Conservation (phyloP, 176 grass and related monocot species). For the Oryza longistaminata region DNA sequence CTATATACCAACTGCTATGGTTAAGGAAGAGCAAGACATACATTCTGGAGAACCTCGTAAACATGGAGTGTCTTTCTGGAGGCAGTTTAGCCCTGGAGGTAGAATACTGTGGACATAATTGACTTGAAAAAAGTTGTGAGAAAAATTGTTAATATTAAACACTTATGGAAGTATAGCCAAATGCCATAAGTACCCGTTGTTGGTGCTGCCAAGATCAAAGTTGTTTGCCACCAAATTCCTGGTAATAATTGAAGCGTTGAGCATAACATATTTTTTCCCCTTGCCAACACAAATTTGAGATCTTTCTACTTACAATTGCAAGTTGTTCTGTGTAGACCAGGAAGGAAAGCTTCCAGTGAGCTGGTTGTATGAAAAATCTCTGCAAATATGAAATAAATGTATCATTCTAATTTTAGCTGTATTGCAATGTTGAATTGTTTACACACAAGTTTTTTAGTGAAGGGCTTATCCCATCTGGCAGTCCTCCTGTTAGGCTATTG, state of each 20-base stretch:
- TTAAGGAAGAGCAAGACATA: conserved; percentile 12
- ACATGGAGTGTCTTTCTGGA: conserved; percentile 78
- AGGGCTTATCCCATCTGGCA: conserved; percentile 54
- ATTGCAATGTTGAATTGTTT: neutral
- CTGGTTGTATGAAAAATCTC: conserved; percentile 95
- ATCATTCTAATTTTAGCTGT: neutral
- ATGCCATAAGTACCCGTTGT: conserved; percentile 45
- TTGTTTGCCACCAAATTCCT: conserved; percentile 86
- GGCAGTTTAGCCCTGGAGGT: conserved; percentile 66
- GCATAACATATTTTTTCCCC: neutral
- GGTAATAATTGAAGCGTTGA: neutral
- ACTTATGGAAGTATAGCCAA: neutral
- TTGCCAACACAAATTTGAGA: neutral
- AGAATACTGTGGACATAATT: conserved; percentile 37
- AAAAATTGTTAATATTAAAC: neutral
- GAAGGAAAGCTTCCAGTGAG: conserved; percentile 73
- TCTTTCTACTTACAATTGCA: conserved; percentile 68
- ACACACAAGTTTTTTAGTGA: conserved; percentile 69
- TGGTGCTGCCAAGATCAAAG: conserved; percentile 44
- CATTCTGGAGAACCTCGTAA: conserved; percentile 61
- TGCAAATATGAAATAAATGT: conserved; percentile 32
- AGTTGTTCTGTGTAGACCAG: conserved; percentile 54
- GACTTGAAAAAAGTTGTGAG: neutral
- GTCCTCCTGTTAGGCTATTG: conserved; percentile 71
- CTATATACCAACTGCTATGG: neutral